These are phyloP conservation scores for Colletotrichum sublineola DNA, from an alignment of 2,329 filamentous ascomycete species.

Conservation along the genomic window DNA sequence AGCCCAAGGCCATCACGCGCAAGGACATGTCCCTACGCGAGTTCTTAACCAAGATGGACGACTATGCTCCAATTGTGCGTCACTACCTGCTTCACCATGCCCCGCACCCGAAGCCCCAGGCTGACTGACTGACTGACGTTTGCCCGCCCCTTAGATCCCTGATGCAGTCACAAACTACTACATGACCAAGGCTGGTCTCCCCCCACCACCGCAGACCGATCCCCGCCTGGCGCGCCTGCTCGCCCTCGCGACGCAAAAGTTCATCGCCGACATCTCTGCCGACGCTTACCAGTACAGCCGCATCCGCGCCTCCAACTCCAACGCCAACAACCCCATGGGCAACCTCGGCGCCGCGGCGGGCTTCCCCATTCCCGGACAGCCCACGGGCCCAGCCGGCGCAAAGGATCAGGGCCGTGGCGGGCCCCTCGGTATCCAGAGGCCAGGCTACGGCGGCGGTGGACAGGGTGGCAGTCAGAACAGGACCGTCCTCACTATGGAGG, in stretches of 20 bases:
- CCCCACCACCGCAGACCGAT: constrained; percentile 91
- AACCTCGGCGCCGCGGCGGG: constrained; percentile 82
- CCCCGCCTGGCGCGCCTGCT: constrained; percentile 91
- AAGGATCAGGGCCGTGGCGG: constrained; percentile 71
- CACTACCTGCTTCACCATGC: not conserved
- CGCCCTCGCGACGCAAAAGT: constrained; percentile 98
- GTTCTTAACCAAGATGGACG: constrained; percentile 96
- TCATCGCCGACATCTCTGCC: constrained; percentile 96
- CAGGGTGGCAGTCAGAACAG: constrained; percentile 90
- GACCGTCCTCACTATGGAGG: constrained; percentile 98
- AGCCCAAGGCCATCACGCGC: constrained; percentile 78
- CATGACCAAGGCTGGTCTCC: constrained; percentile 93
- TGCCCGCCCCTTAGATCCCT: constrained; percentile 77
- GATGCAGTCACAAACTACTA: constrained; percentile 99
- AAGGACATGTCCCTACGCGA: constrained; percentile 95
- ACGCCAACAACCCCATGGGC: constrained; percentile 91
- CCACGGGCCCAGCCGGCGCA: constrained; percentile 66
- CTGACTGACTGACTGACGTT: constrained; percentile 14
- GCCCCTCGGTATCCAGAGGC: constrained; percentile 79
- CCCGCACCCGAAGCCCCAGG: not conserved
- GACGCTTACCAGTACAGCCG: constrained; percentile 98
- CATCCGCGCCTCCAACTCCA: constrained; percentile 90
- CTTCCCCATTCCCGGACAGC: constrained; percentile 74
- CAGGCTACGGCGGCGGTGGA: constrained; percentile 88
- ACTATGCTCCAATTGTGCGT: constrained; percentile 94